Evolutionary conservation across 2,329 filamentous ascomycete species (phyloP), one percentile per base, ranked within the genome.

Genomic region (Neofusicoccum umdonicola): DNA sequence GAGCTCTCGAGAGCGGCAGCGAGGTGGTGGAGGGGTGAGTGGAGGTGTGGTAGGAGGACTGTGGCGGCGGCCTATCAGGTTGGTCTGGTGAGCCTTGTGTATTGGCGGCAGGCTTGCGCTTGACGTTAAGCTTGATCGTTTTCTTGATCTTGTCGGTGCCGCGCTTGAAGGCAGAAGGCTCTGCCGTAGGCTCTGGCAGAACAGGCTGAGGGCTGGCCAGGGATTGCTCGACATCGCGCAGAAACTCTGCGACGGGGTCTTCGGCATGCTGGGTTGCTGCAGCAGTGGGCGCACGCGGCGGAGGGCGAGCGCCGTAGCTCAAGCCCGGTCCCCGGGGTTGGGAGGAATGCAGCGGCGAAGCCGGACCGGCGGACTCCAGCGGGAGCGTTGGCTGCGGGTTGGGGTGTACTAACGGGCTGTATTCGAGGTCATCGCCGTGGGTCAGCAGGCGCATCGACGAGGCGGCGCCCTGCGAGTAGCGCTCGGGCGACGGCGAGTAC

Each of bases 381-480:
- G 69, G 76, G 75, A 68, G 74, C 67, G 65, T 35, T 52, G 64
- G 47, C 45, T 52, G 57, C 47, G 67, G 19, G 51, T 51, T 58
- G 60, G 47, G 68, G 50, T 72, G 71, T 75, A 81, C 76, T 78
- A 76, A 77, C 79, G 75, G 72, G 70, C 76, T 74, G 70, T 80
- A 79, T 68, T 73, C 73, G 67, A 71, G 72, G 54, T 81, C 78
- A 62, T 82, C 80, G 45, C 71, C 74, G 67, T 78, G 78, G 68
- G 81, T 81, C 75, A 84, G 76, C 71, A 83, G 74, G 66, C 81
- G 80, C 81, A 84, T 82, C 51, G 79, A 81, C 63, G 80, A 76
- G 64, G 78, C 78, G 41, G 31, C 41, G 27, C 39, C 37, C 19
- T 56, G 50, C 22, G 37, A 41, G 31, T 63, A 63, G 31, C 41